phyloP scores from a whole-genome alignment of 2,329 filamentous ascomycete species.

The Hypoxylon sp. region DNA sequence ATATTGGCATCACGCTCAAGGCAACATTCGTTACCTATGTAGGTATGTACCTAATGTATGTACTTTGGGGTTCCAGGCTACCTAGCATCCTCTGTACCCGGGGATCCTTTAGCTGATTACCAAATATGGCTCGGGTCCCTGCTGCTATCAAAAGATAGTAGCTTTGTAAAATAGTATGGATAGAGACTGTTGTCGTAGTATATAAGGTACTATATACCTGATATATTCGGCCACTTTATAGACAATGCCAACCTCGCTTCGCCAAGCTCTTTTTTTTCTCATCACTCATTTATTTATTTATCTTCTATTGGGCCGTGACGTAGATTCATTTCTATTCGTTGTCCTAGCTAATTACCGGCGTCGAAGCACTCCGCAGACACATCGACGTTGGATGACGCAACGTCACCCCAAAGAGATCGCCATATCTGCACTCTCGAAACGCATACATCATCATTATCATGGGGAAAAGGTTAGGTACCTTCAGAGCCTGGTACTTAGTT shows the following conservation, averaged over 20 bases:
- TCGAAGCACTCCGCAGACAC: background rate
- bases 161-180: slow-evolving; percentile 1
- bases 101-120: background rate
- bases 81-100: background rate
- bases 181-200: background rate
- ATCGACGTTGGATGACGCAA: background rate
- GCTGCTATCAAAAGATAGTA: slow-evolving; percentile 1
- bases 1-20: background rate
- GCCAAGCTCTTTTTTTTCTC: background rate
- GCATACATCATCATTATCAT: slow-evolving; percentile 17
- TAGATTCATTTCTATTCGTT: too few relatives aligned
- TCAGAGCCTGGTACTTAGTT: slow-evolving; percentile 57
- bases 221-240: background rate
- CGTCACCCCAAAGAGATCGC: background rate
- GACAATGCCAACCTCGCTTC: background rate
- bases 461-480: slow-evolving; percentile 53
- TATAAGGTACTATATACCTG: slow-evolving; percentile 1
- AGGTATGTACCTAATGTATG: background rate
- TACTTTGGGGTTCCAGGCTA: background rate
- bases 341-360: too few relatives aligned
- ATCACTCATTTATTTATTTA: background rate
- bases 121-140: background rate
- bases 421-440: background rate
- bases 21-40: background rate
- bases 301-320: background rate